These are phyloP conservation scores for Cercospora sp. DNA, from an alignment of 2,329 filamentous ascomycete genomes.

Conservation along the genomic window DNA sequence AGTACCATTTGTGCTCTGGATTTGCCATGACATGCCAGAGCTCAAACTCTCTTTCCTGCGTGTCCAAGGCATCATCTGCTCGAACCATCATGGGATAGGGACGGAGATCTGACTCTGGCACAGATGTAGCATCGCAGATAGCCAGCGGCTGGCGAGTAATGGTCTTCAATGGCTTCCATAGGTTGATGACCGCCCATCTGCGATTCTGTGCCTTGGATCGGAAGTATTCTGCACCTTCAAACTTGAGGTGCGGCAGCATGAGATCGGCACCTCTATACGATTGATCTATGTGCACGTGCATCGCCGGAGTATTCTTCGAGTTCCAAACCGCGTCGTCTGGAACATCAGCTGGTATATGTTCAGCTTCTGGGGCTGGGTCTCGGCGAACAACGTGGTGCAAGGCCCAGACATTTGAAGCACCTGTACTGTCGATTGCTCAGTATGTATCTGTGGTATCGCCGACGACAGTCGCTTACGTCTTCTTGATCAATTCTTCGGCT, in stretches of 20 bases:
- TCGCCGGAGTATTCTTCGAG: neutral
- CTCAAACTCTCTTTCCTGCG: neutral
- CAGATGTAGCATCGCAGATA: constrained; percentile 18
- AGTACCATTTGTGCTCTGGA: constrained; percentile 25
- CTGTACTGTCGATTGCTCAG: constrained; percentile 4
- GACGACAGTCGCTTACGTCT: neutral
- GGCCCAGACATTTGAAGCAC: constrained; percentile 4
- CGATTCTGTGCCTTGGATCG: constrained; percentile 2
- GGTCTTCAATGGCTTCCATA: constrained; percentile 25
- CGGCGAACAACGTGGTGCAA: constrained; percentile 10
- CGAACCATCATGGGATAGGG: neutral
- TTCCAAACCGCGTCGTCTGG: constrained; percentile 4
- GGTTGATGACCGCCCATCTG: constrained; percentile 23
- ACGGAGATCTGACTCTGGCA: constrained; percentile 15
- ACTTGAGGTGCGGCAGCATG: neutral
- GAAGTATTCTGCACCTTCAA: neutral
- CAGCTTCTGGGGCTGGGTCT: neutral
- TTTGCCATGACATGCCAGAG: constrained; percentile 13
- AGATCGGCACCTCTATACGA: constrained; percentile 12
- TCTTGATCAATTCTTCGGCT: constrained; percentile 15
- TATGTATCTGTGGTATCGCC: neutral
- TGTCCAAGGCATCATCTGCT: neutral
- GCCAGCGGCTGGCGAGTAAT: constrained; percentile 22
- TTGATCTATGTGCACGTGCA: constrained; percentile 13
- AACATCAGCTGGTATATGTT: constrained; percentile 1